These are phyloP conservation scores for Fistulinella prunicolor DNA, from an alignment of 768 basidiomycete genomes.

Conservation along the genomic window DNA sequence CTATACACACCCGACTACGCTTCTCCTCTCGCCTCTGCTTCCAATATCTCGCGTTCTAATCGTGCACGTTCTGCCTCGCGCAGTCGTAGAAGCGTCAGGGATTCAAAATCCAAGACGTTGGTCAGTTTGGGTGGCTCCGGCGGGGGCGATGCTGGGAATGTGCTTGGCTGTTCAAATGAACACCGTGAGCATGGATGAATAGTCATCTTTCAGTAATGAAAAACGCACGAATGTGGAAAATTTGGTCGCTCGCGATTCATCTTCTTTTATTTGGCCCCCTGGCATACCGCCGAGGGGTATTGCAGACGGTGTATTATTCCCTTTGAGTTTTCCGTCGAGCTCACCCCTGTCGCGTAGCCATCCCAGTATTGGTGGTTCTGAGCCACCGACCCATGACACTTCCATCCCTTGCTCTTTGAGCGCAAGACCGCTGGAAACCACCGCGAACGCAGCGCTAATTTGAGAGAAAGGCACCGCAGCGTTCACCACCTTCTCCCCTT, in stretches of 20 bases:
- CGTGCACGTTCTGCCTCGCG: conserved; percentile 78
- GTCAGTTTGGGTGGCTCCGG: conserved; percentile 22
- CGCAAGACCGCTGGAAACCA: conserved; percentile 58
- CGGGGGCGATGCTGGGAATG: conserved; percentile 12
- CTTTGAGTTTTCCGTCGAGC: conserved; percentile 35
- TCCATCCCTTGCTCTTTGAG: conserved; percentile 61
- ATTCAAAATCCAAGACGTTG: conserved; percentile 69
- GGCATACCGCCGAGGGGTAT: conserved; percentile 19
- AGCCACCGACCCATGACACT: conserved; percentile 67
- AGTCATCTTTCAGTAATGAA: neutral
- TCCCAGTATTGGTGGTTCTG: conserved; percentile 65
- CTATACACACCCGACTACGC: too few species aligned
- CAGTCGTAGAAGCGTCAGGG: conserved; percentile 74
- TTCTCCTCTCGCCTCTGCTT: conserved; percentile 52
- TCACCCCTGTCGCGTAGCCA: conserved; percentile 76
- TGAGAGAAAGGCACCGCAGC: conserved; percentile 76
- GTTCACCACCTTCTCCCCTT: conserved; percentile 50
- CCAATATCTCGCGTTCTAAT: conserved; percentile 72
- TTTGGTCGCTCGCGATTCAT: conserved; percentile 18
- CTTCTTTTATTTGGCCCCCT: neutral
- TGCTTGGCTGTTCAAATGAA: conserved; percentile 18
- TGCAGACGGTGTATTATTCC: conserved; percentile 10
- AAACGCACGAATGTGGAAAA: conserved; percentile 45
- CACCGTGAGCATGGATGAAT: conserved; percentile 4
- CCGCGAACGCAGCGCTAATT: conserved; percentile 73